These are phyloP conservation scores for Kwoniella pini DNA, from an alignment of 768 basidiomycete species.

Conservation along the genomic window DNA sequence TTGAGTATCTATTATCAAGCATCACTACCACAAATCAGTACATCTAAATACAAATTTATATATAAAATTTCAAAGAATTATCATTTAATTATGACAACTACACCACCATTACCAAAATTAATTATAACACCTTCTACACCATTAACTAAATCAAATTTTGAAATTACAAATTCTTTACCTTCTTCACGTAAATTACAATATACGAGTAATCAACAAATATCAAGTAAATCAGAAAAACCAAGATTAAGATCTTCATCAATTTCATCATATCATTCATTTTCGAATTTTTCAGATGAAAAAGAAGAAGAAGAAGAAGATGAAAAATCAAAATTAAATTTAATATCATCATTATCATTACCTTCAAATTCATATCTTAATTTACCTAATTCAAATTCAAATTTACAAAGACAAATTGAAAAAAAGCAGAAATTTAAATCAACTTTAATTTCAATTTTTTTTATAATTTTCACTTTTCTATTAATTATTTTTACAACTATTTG, in stretches of 20 bases:
- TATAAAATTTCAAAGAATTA: no score
- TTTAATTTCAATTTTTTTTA: conserved; percentile 14
- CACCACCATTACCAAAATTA: conserved; percentile 7
- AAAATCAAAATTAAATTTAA: not conserved
- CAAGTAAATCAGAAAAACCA: no score
- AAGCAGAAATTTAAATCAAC: conserved; percentile 1
- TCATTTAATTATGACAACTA: not conserved
- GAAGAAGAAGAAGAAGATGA: not conserved
- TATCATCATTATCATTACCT: not conserved
- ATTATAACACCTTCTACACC: conserved; percentile 30
- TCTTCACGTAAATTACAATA: conserved; percentile 1
- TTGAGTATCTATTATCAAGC: no score
- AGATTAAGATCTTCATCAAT: no score
- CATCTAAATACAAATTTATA: no score
- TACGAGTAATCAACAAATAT: no score
- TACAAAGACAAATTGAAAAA: no score
- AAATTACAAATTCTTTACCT: not conserved
- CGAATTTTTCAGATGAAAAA: not conserved
- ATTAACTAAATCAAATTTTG: not conserved
- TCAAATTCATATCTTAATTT: not conserved
- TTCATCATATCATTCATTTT: not conserved
- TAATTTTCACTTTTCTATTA: conserved; percentile 8
- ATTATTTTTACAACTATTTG: conserved; percentile 11
- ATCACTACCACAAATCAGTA: no score
- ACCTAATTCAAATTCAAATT: not conserved